Conservation (phyloP, 257 asterid genomes). For the Solanum chiquidenum region DNA sequence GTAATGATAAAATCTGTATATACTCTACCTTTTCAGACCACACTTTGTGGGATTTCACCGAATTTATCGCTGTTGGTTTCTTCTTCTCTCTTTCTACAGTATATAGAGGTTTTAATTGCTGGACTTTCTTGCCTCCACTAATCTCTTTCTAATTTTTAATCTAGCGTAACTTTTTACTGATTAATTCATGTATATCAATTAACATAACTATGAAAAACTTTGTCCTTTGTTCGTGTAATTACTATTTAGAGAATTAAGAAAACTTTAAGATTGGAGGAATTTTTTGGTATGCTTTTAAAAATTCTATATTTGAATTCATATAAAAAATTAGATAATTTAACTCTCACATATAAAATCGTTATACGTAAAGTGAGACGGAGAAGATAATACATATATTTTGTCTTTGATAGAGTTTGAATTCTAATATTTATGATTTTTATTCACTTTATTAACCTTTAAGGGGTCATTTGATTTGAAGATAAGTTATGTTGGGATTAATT, state of each 20-base stretch:
- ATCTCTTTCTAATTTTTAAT: not conserved
- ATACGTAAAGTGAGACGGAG: not conserved
- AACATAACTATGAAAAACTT: no score
- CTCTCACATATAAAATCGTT: not conserved
- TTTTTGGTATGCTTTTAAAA: no score
- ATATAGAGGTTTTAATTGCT: slow-evolving; percentile 10
- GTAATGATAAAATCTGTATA: no score
- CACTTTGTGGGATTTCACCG: no score
- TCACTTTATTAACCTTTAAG: not conserved
- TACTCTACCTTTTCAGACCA: no score
- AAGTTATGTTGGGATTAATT: no score
- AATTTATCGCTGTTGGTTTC: no score
- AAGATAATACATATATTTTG: no score
- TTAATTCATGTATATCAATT: not conserved
- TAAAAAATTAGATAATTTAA: no score
- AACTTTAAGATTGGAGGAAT: not conserved
- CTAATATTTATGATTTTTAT: not conserved
- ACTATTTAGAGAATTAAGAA: not conserved
- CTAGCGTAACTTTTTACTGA: not conserved
- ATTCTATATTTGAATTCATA: not conserved
- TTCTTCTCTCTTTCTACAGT: not conserved
- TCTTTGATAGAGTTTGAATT: no score
- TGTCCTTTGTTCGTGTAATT: no score
- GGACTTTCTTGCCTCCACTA: not conserved
- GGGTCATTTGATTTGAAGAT: not conserved